Base-by-base conservation (phyloP, 2,329 filamentous ascomycete genomes). In the Alternaria triticina region DNA sequence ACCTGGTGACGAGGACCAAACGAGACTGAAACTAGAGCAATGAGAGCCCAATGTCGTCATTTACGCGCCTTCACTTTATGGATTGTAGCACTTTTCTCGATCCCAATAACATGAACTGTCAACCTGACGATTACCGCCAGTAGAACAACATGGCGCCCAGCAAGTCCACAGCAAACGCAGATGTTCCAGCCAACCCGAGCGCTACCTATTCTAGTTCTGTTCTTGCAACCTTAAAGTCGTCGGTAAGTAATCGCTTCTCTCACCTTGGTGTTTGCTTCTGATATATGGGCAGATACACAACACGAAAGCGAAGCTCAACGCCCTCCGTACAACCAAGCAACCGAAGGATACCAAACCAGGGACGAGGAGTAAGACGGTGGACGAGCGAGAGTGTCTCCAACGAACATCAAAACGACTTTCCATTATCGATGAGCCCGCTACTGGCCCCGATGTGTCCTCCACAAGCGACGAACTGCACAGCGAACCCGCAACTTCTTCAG, bases 261-360 rank as follows among this genome's bases (percentile, higher is more conserved):
- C 13, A 22, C 47, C 15, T 8, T 6, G 49, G 43, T 51, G 3
- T 36, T 22, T 50, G 7, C 23, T 11, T 17, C 33, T 61, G 10
- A 61, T 28, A 57, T 20, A 17, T 12, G 22, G 3, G 22, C 43
- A 67, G 61, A 57, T 66, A 28, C 25, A 46, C 11, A 49, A 55
- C 36, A 54, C 61, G 22, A 68, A 62, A 45, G 52, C 54, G 12
- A 68, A 62, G 51, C 50, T 62, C 40, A 33, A 50, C 11, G 28
- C 22, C 15, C 36, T 68, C 15, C 51, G 44, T 23, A 13, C 46
- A 6, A 43, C 57, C 13, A 47, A 15, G 3, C 20, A 45, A 11
- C 28, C 54, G 12, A 66, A 59, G 36, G 30, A 57, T n/a, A 62
- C 61, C 20, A 65, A 64, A n/a, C 20, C 45, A 43, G 17, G n/a